Evolutionary conservation across 805 yeast species (phyloP).

Genomic region (Wickerhamiella bombiphila): DNA sequence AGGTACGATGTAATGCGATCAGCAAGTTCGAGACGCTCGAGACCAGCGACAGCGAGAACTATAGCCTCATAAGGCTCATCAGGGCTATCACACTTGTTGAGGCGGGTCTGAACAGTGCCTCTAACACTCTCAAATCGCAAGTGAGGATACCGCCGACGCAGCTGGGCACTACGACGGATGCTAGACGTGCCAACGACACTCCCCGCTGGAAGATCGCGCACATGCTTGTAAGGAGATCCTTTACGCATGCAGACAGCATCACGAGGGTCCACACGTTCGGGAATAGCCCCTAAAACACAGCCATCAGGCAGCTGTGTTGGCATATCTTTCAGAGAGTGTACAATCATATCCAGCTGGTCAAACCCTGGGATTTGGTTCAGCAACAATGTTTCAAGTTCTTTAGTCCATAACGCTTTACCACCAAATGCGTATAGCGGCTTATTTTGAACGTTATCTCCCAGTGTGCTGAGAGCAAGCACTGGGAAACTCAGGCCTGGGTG

Average conservation of each 20-base stretch:
- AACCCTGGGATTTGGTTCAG: constrained; percentile 43
- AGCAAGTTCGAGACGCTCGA: constrained; percentile 57
- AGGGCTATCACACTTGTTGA: constrained; percentile 63
- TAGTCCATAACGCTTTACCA: constrained; percentile 93
- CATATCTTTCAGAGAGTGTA: constrained; percentile 81
- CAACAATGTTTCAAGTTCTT: constrained; percentile 73
- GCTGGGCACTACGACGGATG: constrained; percentile 83
- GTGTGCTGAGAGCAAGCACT: constrained; percentile 63
- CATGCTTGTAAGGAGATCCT: constrained; percentile 45
- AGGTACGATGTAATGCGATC: constrained; percentile 60
- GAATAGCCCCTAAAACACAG: constrained; percentile 76
- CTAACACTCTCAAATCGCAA: constrained; percentile 71
- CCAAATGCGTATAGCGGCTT: constrained; percentile 89
- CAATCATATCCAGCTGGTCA: constrained; percentile 71
- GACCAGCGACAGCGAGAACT: constrained; percentile 85
- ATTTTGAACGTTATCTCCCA: constrained; percentile 79
- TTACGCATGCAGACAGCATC: constrained; percentile 74
- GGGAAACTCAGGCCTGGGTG: constrained; percentile 60
- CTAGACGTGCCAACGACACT: constrained; percentile 90
- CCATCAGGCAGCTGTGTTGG: constrained; percentile 86
- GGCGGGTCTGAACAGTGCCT: constrained; percentile 71
- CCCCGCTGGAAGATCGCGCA: constrained; percentile 70
- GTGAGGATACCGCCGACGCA: constrained; percentile 61
- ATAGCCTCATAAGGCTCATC: constrained; percentile 54
- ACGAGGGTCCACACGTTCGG: constrained; percentile 80